Evolutionary conservation across 169 alveolate genomes (phyloP).

Genomic region (Theileria orientalis): DNA sequence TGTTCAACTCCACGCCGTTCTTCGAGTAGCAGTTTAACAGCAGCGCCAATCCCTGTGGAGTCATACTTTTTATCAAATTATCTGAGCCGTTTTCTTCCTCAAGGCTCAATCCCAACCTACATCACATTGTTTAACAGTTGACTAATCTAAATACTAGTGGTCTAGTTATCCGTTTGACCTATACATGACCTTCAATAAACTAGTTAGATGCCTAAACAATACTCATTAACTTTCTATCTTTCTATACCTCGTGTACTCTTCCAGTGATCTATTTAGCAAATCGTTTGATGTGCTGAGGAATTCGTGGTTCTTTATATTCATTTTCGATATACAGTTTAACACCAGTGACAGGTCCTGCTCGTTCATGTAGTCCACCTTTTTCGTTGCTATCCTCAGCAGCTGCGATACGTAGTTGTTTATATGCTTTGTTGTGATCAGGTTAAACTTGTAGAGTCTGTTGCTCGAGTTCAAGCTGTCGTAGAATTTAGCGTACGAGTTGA

Average conservation of each 20-base stretch:
- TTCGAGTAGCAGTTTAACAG: conserved; percentile 48
- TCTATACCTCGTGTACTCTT: conserved; percentile 21
- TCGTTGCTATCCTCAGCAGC: conserved; percentile 20
- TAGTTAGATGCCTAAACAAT: not conserved
- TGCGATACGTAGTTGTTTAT: conserved; percentile 22
- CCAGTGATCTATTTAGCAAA: conserved; percentile 14
- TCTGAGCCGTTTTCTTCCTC: not conserved
- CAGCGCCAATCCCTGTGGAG: conserved; percentile 63
- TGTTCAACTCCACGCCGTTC: conserved; percentile 19
- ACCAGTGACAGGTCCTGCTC: conserved; percentile 66
- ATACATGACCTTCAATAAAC: not conserved
- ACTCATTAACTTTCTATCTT: too few species aligned
- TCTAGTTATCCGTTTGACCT: not conserved
- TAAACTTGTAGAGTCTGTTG: not conserved
- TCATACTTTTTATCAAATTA: conserved; percentile 44
- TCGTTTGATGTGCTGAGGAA: conserved; percentile 23
- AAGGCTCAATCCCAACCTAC: not conserved
- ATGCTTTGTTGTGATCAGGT: not conserved
- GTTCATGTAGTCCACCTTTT: conserved; percentile 38
- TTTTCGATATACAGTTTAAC: conserved; percentile 46
- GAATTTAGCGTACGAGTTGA: conserved; percentile 52
- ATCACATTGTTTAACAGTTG: not conserved
- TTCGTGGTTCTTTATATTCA: conserved; percentile 20
- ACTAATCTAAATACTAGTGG: too few species aligned
- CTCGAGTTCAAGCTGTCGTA: conserved; percentile 34